Evolutionary conservation across 768 basidiomycete species (phyloP).

Genomic region (Boletus pseudo-olivaceus): DNA sequence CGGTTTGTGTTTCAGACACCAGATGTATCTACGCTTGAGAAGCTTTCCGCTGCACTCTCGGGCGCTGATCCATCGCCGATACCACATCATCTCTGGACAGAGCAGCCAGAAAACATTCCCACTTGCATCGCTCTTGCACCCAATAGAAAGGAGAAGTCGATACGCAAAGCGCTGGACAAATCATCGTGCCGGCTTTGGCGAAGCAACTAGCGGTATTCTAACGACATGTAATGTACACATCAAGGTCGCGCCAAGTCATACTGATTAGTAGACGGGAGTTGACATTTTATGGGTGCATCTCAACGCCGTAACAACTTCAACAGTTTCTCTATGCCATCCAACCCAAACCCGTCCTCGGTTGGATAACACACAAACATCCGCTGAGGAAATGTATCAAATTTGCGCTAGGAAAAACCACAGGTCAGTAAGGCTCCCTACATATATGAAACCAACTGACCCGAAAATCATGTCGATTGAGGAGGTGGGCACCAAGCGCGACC

Average conservation of each 20-base stretch:
- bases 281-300: neutral
- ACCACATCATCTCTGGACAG: conserved; percentile 36
- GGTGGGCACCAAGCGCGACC: conserved; percentile 37
- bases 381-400: conserved; percentile 42
- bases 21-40: conserved; percentile 30
- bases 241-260: neutral
- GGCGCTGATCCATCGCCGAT: conserved; percentile 23
- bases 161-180: conserved; percentile 40
- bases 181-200: conserved; percentile 38
- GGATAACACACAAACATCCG: conserved; percentile 53
- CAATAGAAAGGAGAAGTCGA: conserved; percentile 34
- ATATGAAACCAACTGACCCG: conserved; percentile 31
- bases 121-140: conserved; percentile 44
- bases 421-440: neutral
- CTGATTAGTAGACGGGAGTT: neutral
- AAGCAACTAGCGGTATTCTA: conserved; percentile 8
- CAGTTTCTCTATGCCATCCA: conserved; percentile 43
- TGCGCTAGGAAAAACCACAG: conserved; percentile 29
- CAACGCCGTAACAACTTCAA: conserved; percentile 35
- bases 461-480: conserved; percentile 43
- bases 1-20: conserved; percentile 25
- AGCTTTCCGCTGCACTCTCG: conserved; percentile 30
- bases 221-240: neutral
- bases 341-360: conserved; percentile 41
- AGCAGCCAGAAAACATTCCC: conserved; percentile 41